Percentiles rank a stretch among this genome's conserved stretches.
Conservation (phyloP, 352 stramenopile genomes). For the Phytophthora tubulina region DNA sequence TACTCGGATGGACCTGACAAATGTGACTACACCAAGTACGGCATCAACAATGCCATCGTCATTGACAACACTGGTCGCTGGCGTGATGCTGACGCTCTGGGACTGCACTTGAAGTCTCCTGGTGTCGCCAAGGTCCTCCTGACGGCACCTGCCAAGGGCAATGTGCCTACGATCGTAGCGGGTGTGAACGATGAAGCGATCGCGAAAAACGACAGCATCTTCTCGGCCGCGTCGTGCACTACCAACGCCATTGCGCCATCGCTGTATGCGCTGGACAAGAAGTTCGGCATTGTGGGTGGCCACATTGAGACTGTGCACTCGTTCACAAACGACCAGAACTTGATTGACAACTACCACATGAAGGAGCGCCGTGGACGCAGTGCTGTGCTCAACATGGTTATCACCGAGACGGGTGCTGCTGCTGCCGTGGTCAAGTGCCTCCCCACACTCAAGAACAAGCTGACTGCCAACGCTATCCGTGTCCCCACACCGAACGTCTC, state of each 20-base stretch:
- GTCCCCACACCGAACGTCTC: slow-evolving; percentile 99
- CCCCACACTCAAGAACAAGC: slow-evolving; percentile 96
- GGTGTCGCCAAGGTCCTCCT: slow-evolving; percentile 86
- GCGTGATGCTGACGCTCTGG: slow-evolving; percentile 72
- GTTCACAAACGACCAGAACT: slow-evolving; percentile 92
- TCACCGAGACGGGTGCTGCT: slow-evolving; percentile 88
- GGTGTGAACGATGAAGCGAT: slow-evolving; percentile 85
- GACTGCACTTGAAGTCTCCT: slow-evolving; percentile 79
- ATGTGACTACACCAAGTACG: slow-evolving; percentile 89
- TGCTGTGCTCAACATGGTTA: slow-evolving; percentile 91
- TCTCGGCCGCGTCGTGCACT: slow-evolving; percentile 85
- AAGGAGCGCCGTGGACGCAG: slow-evolving; percentile 89
- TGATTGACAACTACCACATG: slow-evolving; percentile 91
- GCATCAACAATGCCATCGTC: slow-evolving; percentile 89
- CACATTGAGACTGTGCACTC: slow-evolving; percentile 93
- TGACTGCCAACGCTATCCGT: slow-evolving; percentile 99
- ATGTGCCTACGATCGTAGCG: slow-evolving; percentile 79
- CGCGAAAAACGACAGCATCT: slow-evolving; percentile 66
- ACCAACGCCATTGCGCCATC: slow-evolving; percentile 88
- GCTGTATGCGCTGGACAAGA: slow-evolving; percentile 79
- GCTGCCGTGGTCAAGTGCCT: slow-evolving; percentile 90
- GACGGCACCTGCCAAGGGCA: slow-evolving; percentile 80
- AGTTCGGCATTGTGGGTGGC: slow-evolving; percentile 83
- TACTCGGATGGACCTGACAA: slow-evolving; percentile 86
- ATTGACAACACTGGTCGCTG: slow-evolving; percentile 91